A percentile compares a stretch with the other conserved stretches of the same genome.
These are phyloP conservation scores for Fusarium nelsonii DNA, from an alignment of 2,329 filamentous ascomycete genomes.

Conservation along the genomic window DNA sequence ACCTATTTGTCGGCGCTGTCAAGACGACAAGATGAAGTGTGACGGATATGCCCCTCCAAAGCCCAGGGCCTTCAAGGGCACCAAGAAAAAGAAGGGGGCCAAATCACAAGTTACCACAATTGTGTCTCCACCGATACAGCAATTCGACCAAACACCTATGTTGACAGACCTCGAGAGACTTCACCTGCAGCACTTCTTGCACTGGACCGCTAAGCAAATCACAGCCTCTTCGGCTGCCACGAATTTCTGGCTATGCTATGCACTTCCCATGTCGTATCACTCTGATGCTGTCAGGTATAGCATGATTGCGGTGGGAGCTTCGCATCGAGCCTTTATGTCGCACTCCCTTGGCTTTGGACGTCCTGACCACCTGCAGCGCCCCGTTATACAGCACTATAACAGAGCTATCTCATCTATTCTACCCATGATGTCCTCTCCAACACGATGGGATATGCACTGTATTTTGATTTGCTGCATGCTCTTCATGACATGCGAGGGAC, in stretches of 20 bases:
- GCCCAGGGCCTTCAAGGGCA: neutral
- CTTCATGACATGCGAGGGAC: constrained; percentile 12
- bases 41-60: constrained; percentile 20
- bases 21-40: constrained; percentile 21
- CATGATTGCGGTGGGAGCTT: constrained; percentile 20
- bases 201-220: constrained; percentile 10
- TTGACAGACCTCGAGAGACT: neutral
- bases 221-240: neutral
- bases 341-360: neutral
- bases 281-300: constrained; percentile 15
- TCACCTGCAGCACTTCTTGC: constrained; percentile 9
- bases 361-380: neutral
- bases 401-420: constrained; percentile 15
- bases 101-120: rapidly evolving
- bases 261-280: constrained; percentile 16
- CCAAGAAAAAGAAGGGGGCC: neutral
- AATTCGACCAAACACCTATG: neutral
- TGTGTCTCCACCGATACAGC: neutral
- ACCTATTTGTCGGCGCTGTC: constrained; percentile 16
- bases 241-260: constrained; percentile 16
- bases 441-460: neutral
- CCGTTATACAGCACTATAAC: constrained; percentile 23
- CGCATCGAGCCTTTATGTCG: constrained; percentile 15
- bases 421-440: neutral
- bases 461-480: constrained; percentile 13